Base-by-base conservation (phyloP, 257 asterid genomes). In the Scutellaria galericulata region DNA sequence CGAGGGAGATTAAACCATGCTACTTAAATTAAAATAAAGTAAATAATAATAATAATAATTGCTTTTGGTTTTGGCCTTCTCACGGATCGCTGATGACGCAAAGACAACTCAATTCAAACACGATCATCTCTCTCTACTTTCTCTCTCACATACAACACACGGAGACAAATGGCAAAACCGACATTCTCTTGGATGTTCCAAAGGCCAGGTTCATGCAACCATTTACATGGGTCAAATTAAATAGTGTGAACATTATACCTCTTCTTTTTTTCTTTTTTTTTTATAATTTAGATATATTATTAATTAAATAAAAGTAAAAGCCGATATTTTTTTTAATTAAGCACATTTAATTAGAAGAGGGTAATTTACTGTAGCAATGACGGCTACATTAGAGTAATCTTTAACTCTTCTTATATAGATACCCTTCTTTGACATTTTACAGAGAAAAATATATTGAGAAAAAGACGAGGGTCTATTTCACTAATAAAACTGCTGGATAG, bases 301-400 rank as follows among this genome's bases (percentile, higher is more conserved):
- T 10, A 2, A 20, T 5, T 1, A 14, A 64, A 24, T 24, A 24
- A 24, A 24, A 24, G 27, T 24, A 2, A 24, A 24, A 24, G 1
- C 27, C 27, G 1, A 24, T 24, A 24, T 24, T 1, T 24, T 24
- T 0, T 24, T 24, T 24, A 24, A 14, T 37, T 48, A 7, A 22
- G 24, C 72, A 54, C 45, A 51, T 58, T 66, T 73, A 13, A 55
- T 31, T 9, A 42, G 35, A 51, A 52, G 54, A 63, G 20, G 20
- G 47, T 56, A 48, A 62, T 73, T 53, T 35, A 31, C 90, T 89
- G 72, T 87, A 67, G 14, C 24, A 5, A 51, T 83, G 87, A 51
- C 86, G 89, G 91, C 93, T 67, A 4, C 20, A 9, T 47, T 35
- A 7, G 40, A 68, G 71, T 77, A 53, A 42, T 72, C 82, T 27